Evolutionary conservation across 2,329 filamentous ascomycete species (phyloP).

Genomic region (Scortechinia acanthostroma): DNA sequence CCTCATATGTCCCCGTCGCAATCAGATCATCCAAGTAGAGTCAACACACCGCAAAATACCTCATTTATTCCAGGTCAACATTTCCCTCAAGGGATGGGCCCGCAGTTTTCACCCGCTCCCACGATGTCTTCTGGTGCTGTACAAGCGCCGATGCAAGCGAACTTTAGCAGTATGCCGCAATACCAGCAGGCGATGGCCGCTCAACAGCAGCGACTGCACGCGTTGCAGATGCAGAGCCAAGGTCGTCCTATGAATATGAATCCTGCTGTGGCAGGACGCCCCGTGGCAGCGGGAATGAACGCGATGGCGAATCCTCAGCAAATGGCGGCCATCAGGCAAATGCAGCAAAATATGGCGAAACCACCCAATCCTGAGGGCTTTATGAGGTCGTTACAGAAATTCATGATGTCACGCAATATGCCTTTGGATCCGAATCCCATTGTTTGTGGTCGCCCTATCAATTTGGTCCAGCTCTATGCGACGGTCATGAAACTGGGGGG

Average conservation of each 20-base stretch:
- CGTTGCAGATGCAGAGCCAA: slow-evolving; percentile 50
- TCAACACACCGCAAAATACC: slow-evolving; percentile 38
- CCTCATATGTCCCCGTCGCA: slow-evolving; percentile 38
- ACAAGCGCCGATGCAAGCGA: not conserved
- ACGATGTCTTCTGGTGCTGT: not conserved
- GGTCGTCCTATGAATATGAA: slow-evolving; percentile 35
- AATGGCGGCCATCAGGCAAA: not conserved
- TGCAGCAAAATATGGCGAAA: slow-evolving; percentile 2
- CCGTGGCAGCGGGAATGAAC: not conserved
- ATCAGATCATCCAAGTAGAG: slow-evolving; percentile 36
- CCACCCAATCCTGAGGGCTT: slow-evolving; percentile 34
- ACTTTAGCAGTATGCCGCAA: slow-evolving; percentile 7
- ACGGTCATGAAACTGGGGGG: slow-evolving; percentile 51
- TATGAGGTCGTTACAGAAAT: slow-evolving; percentile 47
- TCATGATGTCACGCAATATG: slow-evolving; percentile 51
- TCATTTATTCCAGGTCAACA: slow-evolving; percentile 22
- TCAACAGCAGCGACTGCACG: slow-evolving; percentile 40
- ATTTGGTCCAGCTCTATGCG: slow-evolving; percentile 55
- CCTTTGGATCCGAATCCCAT: slow-evolving; percentile 52
- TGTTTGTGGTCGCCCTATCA: slow-evolving; percentile 49
- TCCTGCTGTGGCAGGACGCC: not conserved
- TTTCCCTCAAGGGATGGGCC: not conserved
- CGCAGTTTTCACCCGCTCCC: slow-evolving; percentile 23
- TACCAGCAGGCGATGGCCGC: slow-evolving; percentile 29
- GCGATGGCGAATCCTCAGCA: not conserved